These are phyloP conservation scores for Prunus kanzakura DNA, from an alignment of 306 rosid species.

Conservation along the genomic window DNA sequence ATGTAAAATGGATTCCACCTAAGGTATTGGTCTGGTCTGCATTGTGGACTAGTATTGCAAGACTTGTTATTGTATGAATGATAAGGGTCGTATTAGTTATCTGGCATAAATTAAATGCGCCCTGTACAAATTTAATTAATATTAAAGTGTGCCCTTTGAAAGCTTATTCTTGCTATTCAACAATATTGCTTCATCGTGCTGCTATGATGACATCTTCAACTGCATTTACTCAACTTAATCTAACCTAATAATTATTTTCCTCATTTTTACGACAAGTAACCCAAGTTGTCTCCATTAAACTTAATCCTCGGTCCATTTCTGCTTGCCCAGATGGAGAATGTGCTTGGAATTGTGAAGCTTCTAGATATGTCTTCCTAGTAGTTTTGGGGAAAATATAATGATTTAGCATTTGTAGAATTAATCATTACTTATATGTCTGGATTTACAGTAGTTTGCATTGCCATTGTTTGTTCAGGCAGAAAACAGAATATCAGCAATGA, in stretches of 20 bases:
- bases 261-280: neutral
- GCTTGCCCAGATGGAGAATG: neutral
- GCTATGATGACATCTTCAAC: neutral
- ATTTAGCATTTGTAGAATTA: neutral
- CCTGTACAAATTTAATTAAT: neutral
- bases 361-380: neutral
- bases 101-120: neutral
- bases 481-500: constrained; percentile 95
- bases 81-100: neutral
- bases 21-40: constrained; percentile 54
- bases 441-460: constrained; percentile 8
- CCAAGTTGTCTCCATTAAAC: neutral
- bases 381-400: neutral
- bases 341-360: neutral
- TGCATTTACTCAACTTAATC: neutral
- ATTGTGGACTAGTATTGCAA: neutral
- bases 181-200: neutral
- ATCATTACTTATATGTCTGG: neutral
- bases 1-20: constrained; percentile 88
- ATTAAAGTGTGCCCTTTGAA: neutral
- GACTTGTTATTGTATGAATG: neutral
- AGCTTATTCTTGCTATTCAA: neutral
- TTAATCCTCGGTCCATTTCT: neutral
- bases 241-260: neutral
- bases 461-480: constrained; percentile 59